Evolutionary conservation across 2,329 filamentous ascomycete species (phyloP).

Genomic region (Lasiodiplodia theobromae): DNA sequence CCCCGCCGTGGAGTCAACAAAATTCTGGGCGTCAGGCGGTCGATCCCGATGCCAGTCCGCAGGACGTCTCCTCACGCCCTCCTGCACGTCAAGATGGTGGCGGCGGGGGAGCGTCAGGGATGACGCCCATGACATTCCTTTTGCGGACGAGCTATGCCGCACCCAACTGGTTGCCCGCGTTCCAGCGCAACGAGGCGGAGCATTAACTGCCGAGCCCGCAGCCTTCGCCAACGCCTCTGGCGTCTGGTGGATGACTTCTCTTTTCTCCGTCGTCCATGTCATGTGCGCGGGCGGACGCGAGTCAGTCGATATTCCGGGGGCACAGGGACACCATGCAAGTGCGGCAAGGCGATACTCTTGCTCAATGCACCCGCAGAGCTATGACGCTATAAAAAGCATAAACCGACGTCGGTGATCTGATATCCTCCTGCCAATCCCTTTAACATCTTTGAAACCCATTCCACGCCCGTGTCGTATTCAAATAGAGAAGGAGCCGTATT

Average conservation of each 20-base stretch:
- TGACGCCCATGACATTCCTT: constrained; percentile 11
- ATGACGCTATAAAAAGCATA: constrained; percentile 27
- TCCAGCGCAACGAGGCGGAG: constrained; percentile 1
- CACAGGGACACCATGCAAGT: constrained; percentile 13
- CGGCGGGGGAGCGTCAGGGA: constrained; percentile 23
- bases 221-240: neutral
- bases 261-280: neutral
- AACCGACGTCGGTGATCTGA: constrained; percentile 5
- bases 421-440: neutral
- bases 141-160: neutral
- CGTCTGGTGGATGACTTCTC: neutral
- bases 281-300: neutral
- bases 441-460: neutral
- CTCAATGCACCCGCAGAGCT: constrained; percentile 6
- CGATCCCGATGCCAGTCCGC: constrained; percentile 19
- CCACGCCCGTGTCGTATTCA: neutral
- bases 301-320: constrained; percentile 17
- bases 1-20: constrained; percentile 24
- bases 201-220: constrained; percentile 7
- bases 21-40: constrained; percentile 19
- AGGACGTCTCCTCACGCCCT: constrained; percentile 8
- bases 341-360: constrained; percentile 19
- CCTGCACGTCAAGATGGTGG: constrained; percentile 25
- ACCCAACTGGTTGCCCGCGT: neutral
- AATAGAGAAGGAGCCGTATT: neutral